phyloP scores from a whole-genome alignment of 1,284 basidiomycete species.

The Mycosarcoma maydis region DNA sequence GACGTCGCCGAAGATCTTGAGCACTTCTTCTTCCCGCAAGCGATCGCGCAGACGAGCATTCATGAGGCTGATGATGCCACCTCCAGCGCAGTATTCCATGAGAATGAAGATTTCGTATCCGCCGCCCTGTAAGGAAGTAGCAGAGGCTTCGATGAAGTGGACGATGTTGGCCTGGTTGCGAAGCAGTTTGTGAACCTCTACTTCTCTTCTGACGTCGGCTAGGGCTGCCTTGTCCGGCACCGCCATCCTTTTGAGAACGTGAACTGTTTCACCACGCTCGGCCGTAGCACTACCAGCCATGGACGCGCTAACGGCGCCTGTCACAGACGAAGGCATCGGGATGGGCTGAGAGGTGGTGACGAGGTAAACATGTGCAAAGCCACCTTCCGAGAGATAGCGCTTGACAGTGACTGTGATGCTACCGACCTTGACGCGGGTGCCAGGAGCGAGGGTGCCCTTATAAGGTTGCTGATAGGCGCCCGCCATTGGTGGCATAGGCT shows the following conservation, averaged over 20 bases:
- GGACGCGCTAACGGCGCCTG: conserved; percentile 28
- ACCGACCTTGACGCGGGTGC: conserved; percentile 89
- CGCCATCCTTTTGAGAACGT: conserved; percentile 96
- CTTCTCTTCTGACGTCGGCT: conserved; percentile 94
- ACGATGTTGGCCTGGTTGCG: conserved; percentile 92
- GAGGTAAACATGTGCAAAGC: conserved; percentile 98
- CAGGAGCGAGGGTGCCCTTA: conserved; percentile 69
- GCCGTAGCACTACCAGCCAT: conserved; percentile 35
- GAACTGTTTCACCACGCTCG: conserved; percentile 74
- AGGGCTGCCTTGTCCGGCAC: conserved; percentile 89
- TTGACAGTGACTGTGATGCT: conserved; percentile 86
- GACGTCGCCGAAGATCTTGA: conserved; percentile 81
- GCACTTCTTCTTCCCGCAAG: conserved; percentile 91
- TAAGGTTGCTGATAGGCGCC: conserved; percentile 40
- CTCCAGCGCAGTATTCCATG: conserved; percentile 93
- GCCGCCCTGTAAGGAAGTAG: conserved; percentile 72
- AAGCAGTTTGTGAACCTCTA: conserved; percentile 93
- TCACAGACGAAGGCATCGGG: conserved; percentile 54
- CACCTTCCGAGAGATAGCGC: conserved; percentile 93
- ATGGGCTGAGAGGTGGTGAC: conserved; percentile 86
- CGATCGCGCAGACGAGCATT: conserved; percentile 93
- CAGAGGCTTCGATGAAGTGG: conserved; percentile 86
- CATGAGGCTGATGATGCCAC: conserved; percentile 99
- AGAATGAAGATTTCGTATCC: conserved; percentile 95
- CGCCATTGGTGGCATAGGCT: conserved; percentile 8